Percentiles rank a stretch among this genome's conserved stretches.
Evolutionary conservation across 2,329 filamentous ascomycete genomes (phyloP).

Genomic region (Laburnicola sp.): DNA sequence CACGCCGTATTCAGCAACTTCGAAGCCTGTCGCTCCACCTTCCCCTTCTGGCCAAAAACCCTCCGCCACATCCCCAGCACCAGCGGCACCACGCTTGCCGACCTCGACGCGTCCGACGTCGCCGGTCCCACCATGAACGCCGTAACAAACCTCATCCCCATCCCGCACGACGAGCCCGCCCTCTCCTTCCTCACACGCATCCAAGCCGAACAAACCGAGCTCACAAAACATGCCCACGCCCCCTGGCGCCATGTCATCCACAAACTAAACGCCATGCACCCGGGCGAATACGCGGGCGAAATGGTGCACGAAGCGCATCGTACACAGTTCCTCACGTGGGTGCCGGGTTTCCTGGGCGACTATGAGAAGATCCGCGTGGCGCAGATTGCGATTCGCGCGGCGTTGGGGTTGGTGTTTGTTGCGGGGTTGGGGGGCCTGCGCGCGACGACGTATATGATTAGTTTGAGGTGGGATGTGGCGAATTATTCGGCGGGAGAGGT

Average conservation of each 20-base stretch:
- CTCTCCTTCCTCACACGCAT: conserved; percentile 1
- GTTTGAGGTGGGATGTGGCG: conserved; percentile 4
- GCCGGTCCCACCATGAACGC: conserved; percentile 4
- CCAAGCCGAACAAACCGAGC: neutral
- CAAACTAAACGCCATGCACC: neutral
- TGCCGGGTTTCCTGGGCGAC: neutral
- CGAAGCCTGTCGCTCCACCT: neutral
- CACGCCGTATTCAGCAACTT: conserved; percentile 6
- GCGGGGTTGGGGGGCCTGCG: neutral
- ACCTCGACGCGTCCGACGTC: conserved; percentile 5
- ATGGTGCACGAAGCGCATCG: neutral
- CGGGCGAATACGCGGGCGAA: neutral
- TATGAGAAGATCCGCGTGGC: conserved; percentile 2
- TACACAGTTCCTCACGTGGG: conserved; percentile 3
- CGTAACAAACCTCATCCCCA: conserved; percentile 1
- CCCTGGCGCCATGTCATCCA: conserved; percentile 4
- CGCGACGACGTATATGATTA: conserved; percentile 1
- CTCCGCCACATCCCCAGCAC: conserved; percentile 1
- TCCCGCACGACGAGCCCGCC: neutral
- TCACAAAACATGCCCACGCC: neutral
- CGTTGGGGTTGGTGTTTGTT: conserved; percentile 5
- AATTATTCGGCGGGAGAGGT: conserved; percentile 1
- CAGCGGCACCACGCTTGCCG: conserved; percentile 1
- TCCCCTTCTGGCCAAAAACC: conserved; percentile 5
- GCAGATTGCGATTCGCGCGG: neutral